Conservation (phyloP, 495 filamentous ascomycete genomes). For the Platismatia glauca region DNA sequence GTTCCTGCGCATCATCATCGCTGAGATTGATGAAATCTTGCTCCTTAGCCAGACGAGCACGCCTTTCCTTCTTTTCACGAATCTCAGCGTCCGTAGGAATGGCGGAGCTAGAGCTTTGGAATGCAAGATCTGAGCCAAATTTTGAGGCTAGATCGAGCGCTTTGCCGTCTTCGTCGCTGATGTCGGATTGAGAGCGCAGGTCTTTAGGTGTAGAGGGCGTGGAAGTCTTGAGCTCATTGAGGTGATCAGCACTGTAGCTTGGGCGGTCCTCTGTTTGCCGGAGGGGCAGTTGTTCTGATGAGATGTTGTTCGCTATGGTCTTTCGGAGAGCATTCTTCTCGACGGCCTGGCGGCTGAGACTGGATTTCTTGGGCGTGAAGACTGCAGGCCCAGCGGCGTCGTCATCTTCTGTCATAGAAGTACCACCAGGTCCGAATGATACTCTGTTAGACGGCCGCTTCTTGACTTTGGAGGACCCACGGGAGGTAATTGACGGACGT, state of each 20-base stretch:
- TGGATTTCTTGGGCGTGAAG: conserved; percentile 60
- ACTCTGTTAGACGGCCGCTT: conserved; percentile 57
- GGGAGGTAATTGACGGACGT: conserved; percentile 17
- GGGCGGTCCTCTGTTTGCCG: conserved; percentile 60
- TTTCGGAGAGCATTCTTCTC: conserved; percentile 62
- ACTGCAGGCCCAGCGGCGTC: conserved; percentile 48
- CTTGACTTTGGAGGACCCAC: conserved; percentile 45
- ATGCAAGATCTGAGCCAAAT: conserved; percentile 41
- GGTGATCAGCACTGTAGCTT: conserved; percentile 76
- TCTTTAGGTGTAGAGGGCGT: conserved; percentile 71
- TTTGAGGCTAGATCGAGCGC: conserved; percentile 61
- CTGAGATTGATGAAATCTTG: conserved; percentile 72
- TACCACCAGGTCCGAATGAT: conserved; percentile 63
- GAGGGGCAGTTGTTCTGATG: conserved; percentile 40
- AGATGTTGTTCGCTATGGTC: conserved; percentile 34
- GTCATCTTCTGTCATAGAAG: conserved; percentile 44
- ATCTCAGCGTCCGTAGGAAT: conserved; percentile 89
- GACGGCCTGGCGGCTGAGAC: conserved; percentile 57
- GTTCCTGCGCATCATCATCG: conserved; percentile 33
- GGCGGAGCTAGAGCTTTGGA: conserved; percentile 27
- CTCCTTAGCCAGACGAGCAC: conserved; percentile 69
- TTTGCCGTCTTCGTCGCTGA: conserved; percentile 44
- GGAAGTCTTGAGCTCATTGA: conserved; percentile 72
- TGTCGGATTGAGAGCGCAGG: conserved; percentile 31
- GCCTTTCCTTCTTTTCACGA: conserved; percentile 79